Percentiles rank a stretch among this genome's conserved stretches.
These are phyloP conservation scores for Fraxinus velutina DNA, from an alignment of 305 asterid species.

Conservation along the genomic window DNA sequence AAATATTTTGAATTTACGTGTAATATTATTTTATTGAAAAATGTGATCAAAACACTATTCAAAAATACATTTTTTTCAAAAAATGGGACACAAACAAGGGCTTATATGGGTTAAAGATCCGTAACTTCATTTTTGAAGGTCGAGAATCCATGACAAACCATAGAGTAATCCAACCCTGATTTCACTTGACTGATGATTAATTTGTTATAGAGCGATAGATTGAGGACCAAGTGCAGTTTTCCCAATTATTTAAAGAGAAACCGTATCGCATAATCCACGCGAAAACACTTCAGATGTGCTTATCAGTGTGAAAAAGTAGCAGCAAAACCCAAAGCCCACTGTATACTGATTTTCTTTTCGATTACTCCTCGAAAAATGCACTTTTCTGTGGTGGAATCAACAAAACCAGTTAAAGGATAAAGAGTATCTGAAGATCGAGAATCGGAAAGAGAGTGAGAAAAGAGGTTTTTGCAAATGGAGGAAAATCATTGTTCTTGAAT, in stretches of 20 bases:
- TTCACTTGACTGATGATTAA: neutral
- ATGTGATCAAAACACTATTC: no score
- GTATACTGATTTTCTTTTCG: neutral
- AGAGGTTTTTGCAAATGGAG: neutral
- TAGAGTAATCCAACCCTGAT: neutral
- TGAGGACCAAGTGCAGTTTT: neutral
- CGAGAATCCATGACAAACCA: neutral
- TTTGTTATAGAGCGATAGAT: neutral
- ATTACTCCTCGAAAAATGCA: conserved; percentile 17
- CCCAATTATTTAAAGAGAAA: neutral
- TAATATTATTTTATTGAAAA: no score
- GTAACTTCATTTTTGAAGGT: neutral
- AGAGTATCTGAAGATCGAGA: neutral
- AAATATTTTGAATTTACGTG: no score
- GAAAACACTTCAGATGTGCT: neutral
- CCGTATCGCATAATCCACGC: neutral
- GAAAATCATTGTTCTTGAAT: conserved; percentile 19
- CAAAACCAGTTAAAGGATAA: neutral
- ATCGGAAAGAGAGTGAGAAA: neutral
- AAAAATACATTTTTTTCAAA: no score
- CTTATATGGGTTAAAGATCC: no score
- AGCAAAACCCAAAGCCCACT: neutral
- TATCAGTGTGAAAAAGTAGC: neutral
- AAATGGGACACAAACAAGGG: neutral
- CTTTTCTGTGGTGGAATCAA: conserved; percentile 15